Conservation (phyloP, 352 stramenopile genomes). For the Globisporangium recalcitrans region DNA sequence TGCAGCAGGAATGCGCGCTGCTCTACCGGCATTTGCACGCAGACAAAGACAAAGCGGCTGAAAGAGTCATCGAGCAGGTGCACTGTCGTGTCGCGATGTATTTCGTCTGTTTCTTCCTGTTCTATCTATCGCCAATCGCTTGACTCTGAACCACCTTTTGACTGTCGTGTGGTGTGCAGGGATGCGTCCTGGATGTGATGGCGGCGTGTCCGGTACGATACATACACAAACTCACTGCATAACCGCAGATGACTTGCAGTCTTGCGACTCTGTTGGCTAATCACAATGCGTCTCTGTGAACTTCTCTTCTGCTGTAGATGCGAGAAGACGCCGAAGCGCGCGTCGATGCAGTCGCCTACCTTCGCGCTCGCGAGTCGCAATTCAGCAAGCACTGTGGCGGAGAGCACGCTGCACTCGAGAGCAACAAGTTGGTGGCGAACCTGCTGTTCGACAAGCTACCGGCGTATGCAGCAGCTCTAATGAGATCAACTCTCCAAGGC, state of each 20-base stretch:
- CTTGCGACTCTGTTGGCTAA: neutral
- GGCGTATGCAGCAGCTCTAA: constrained; percentile 16
- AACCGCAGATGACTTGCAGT: no score
- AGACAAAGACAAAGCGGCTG: constrained; percentile 9
- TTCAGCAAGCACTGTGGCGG: constrained; percentile 1
- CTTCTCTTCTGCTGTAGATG: constrained; percentile 24
- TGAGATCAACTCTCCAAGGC: constrained; percentile 3
- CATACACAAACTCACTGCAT: neutral
- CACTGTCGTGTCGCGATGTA: neutral
- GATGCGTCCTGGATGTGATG: constrained; percentile 60
- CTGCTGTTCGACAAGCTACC: constrained; percentile 47
- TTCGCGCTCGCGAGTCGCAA: constrained; percentile 25
- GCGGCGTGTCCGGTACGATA: constrained; percentile 39
- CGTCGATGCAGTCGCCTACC: constrained; percentile 23
- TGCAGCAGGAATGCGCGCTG: constrained; percentile 34
- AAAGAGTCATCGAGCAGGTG: constrained; percentile 27
- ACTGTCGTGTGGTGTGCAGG: constrained; percentile 11
- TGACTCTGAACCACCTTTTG: no score
- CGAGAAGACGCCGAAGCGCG: constrained; percentile 26
- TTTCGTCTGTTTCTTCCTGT: neutral
- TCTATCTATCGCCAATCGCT: neutral
- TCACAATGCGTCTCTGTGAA: neutral
- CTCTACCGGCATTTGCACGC: constrained; percentile 17
- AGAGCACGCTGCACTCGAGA: constrained; percentile 1
- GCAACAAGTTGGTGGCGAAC: constrained; percentile 13